These are phyloP conservation scores for Aspergillus luchuensis DNA, from an alignment of 2,329 filamentous ascomycete species.

Conservation along the genomic window DNA sequence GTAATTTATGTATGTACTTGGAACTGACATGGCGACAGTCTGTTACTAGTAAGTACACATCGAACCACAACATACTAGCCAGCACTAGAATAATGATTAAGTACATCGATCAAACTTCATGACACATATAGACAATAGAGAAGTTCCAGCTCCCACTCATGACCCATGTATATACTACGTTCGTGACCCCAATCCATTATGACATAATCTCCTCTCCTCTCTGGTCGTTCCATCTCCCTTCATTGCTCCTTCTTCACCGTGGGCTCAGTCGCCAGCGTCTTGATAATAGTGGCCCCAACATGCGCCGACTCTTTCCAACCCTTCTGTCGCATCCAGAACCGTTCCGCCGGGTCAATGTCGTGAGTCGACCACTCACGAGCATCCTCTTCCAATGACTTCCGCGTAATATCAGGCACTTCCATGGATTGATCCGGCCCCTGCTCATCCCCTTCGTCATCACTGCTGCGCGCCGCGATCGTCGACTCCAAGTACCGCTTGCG, in stretches of 20 bases:
- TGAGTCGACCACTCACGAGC: constrained; percentile 39
- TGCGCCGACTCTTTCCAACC: constrained; percentile 47
- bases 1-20: not conserved
- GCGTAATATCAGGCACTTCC: constrained; percentile 35
- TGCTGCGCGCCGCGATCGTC: constrained; percentile 24
- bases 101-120: not conserved
- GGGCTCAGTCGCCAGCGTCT: constrained; percentile 28
- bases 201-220: not conserved
- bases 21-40: not conserved
- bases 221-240: not conserved
- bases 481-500: constrained; percentile 74
- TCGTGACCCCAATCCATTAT: not conserved
- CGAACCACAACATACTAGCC: not conserved
- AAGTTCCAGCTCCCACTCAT: not conserved
- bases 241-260: constrained; percentile 41
- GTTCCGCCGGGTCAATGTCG: constrained; percentile 34
- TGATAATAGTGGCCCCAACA: constrained; percentile 45
- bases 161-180: not conserved
- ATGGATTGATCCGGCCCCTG: constrained; percentile 17
- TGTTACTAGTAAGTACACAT: not conserved
- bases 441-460: constrained; percentile 27
- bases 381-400: constrained; percentile 46
- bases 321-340: constrained; percentile 49
- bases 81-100: not conserved
- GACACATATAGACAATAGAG: not conserved